Evolutionary conservation across 148 eudicot species (phyloP).

Genomic region (Polygonum aviculare): DNA sequence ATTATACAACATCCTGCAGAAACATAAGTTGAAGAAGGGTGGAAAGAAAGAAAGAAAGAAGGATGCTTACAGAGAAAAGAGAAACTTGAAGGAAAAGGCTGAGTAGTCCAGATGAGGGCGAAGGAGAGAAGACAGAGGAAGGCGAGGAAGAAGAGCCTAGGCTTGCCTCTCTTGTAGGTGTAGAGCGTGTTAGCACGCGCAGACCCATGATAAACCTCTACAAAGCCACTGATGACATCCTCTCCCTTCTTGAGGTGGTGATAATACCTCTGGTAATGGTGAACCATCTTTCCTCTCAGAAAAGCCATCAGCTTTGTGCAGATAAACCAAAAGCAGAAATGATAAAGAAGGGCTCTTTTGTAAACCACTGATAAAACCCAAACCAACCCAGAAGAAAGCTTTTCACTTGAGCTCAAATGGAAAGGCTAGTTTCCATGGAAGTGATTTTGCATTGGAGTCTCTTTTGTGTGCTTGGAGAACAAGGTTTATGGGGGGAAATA

Average conservation of each 20-base stretch:
- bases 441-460: neutral
- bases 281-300: conserved; percentile 39
- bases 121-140: conserved; percentile 45
- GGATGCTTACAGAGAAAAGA: conserved; percentile 44
- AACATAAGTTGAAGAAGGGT: neutral
- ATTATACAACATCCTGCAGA: neutral
- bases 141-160: conserved; percentile 35
- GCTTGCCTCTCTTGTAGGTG: conserved; percentile 28
- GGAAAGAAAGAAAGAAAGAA: neutral
- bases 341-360: neutral
- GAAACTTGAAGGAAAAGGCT: conserved; percentile 27
- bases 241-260: conserved; percentile 46
- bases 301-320: neutral
- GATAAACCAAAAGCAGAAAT: neutral
- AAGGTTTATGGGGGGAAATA: neutral
- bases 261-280: conserved; percentile 53
- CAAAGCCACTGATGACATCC: conserved; percentile 21
- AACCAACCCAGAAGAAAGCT: neutral
- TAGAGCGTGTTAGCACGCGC: conserved; percentile 12
- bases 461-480: neutral
- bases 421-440: neutral
- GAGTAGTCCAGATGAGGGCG: conserved; percentile 40
- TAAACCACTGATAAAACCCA: too few relatives aligned
- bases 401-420: neutral
- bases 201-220: conserved; percentile 31